These are phyloP conservation scores for Melanomma pulvis-pyrius DNA, from an alignment of 495 filamentous ascomycete species.

Conservation along the genomic window DNA sequence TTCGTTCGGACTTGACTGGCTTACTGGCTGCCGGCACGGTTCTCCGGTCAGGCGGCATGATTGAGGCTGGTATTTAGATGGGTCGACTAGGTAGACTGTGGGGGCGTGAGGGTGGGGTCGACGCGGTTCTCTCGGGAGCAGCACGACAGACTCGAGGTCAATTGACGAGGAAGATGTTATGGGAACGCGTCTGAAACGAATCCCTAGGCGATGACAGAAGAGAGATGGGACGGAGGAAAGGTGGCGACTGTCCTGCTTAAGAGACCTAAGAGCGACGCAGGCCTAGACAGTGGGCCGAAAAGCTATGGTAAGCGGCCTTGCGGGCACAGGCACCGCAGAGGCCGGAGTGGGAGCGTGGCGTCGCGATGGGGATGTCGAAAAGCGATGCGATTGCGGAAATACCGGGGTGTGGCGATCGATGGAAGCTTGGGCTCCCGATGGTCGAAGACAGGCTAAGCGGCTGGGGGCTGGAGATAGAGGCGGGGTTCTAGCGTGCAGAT, in stretches of 20 bases:
- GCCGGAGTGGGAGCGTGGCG: background rate
- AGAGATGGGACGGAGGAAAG: background rate
- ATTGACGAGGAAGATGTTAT: background rate
- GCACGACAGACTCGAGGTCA: background rate
- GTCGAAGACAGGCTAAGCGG: background rate
- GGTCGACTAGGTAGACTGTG: background rate
- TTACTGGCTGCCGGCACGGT: conserved; percentile 45
- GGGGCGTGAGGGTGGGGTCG: background rate
- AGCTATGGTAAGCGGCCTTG: background rate
- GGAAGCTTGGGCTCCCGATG: background rate
- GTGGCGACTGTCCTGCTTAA: conserved; percentile 13
- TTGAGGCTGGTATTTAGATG: conserved; percentile 14
- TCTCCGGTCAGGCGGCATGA: background rate
- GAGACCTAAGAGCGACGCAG: background rate
- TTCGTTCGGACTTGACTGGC: conserved; percentile 66
- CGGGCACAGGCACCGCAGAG: background rate
- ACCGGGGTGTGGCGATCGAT: background rate
- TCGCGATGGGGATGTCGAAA: background rate
- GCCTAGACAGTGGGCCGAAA: conserved; percentile 12
- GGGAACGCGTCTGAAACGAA: background rate
- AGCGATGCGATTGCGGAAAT: background rate
- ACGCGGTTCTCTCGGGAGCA: background rate
- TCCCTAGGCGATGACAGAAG: background rate
- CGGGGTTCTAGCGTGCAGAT: no score
- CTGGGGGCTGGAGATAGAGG: background rate